A percentile compares a stretch with the other conserved stretches of the same genome.
Conservation (phyloP, 2,329 filamentous ascomycete species). For the Exserohilum rostratum region DNA sequence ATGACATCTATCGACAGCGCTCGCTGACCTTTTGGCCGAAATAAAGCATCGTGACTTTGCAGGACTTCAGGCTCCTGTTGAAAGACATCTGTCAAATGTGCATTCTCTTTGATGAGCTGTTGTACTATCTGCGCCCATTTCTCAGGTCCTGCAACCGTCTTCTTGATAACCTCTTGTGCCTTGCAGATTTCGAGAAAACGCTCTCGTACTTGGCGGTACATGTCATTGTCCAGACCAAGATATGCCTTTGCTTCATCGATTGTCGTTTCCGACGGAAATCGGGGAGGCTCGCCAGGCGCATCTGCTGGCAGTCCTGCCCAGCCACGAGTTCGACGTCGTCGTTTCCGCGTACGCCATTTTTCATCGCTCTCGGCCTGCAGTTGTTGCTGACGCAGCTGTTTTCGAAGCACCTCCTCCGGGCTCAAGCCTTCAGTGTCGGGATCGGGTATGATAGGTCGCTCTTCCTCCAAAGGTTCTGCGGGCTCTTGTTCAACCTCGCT, state of each 20-base stretch:
- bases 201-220: constrained; percentile 69
- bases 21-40: constrained; percentile 59
- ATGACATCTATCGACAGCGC: constrained; percentile 77
- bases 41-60: constrained; percentile 41
- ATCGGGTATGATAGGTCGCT: constrained; percentile 6
- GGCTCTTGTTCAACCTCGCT: constrained; percentile 7
- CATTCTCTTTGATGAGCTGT: constrained; percentile 67
- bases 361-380: constrained; percentile 66
- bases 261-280: constrained; percentile 83
- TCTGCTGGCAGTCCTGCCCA: constrained; percentile 72
- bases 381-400: constrained; percentile 39
- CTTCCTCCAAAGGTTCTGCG: constrained; percentile 7
- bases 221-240: constrained; percentile 65
- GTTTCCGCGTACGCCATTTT: constrained; percentile 67
- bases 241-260: constrained; percentile 78
- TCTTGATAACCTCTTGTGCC: constrained; percentile 71
- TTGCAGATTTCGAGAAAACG: constrained; percentile 74
- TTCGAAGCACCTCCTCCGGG: constrained; percentile 31
- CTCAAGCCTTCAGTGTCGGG: constrained; percentile 20
- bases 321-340: constrained; percentile 70
- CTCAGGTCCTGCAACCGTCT: constrained; percentile 74
- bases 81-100: constrained; percentile 68
- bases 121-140: constrained; percentile 75
- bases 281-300: constrained; percentile 69
- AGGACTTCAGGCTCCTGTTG: constrained; percentile 62